Evolutionary conservation across 2,329 filamentous ascomycete species (phyloP).

Genomic region (Nannizziopsis arthrosporioides): DNA sequence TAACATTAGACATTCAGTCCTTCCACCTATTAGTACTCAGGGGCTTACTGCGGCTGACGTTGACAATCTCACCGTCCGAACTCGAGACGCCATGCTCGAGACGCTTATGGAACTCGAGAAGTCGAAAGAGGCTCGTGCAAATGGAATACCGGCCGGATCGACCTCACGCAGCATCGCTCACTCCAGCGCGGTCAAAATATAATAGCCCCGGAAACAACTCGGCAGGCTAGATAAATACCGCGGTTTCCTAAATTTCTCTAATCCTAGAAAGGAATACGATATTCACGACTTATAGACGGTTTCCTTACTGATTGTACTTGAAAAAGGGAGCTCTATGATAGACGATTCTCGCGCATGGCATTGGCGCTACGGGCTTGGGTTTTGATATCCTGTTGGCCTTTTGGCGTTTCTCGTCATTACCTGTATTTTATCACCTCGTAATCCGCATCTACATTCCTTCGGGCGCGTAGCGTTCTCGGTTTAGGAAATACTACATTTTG

Average conservation of each 20-base stretch:
- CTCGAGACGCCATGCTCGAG: slow-evolving; percentile 63
- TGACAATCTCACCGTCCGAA: slow-evolving; percentile 56
- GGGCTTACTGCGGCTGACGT: slow-evolving; percentile 65
- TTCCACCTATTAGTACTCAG: slow-evolving; percentile 68
- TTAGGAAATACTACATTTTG: no score
- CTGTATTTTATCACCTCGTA: background rate
- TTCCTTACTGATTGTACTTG: background rate
- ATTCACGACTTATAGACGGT: background rate
- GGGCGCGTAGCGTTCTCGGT: no score
- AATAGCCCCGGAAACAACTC: background rate
- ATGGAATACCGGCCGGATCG: background rate
- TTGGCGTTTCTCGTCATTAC: background rate
- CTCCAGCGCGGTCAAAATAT: slow-evolving; percentile 5
- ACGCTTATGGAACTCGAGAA: slow-evolving; percentile 38
- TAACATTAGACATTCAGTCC: slow-evolving; percentile 40
- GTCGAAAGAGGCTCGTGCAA: background rate
- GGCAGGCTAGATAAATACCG: no score
- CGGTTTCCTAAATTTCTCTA: no score
- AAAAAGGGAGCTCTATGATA: background rate
- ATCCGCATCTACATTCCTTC: background rate
- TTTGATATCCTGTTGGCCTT: background rate
- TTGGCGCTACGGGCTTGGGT: slow-evolving; percentile 8
- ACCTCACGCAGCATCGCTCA: background rate
- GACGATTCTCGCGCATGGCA: slow-evolving; percentile 7
- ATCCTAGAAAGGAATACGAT: background rate